Conservation (phyloP, 768 basidiomycete species). For the Lentinula sp. region DNA sequence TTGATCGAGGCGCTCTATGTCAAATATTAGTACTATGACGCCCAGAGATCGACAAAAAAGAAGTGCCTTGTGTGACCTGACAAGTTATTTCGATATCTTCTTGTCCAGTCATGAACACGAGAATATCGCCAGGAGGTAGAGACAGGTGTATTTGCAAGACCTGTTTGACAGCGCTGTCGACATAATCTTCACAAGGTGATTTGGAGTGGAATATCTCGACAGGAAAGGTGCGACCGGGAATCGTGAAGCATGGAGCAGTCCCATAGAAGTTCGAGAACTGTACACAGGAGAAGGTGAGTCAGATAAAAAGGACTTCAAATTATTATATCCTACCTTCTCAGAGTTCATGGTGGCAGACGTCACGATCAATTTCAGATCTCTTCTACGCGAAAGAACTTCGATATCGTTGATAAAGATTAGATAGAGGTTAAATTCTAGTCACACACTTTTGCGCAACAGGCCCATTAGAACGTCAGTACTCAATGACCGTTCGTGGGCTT, state of each 20-base stretch:
- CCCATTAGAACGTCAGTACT: slow-evolving; percentile 99
- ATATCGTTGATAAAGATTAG: slow-evolving; percentile 5
- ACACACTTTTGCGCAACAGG: slow-evolving; percentile 82
- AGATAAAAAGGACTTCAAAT: background rate
- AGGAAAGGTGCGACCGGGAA: slow-evolving; percentile 89
- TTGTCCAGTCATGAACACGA: slow-evolving; percentile 99
- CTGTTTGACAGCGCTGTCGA: slow-evolving; percentile 97
- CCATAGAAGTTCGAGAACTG: slow-evolving; percentile 96
- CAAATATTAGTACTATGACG: background rate
- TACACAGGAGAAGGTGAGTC: too few relatives aligned
- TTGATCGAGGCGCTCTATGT: slow-evolving; percentile 80
- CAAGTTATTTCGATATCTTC: slow-evolving; percentile 99
- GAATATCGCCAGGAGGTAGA: slow-evolving; percentile 86
- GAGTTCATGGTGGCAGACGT: slow-evolving; percentile 99
- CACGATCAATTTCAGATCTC: slow-evolving; percentile 94
- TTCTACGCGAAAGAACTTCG: slow-evolving; percentile 76
- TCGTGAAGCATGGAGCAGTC: slow-evolving; percentile 91
- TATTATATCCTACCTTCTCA: slow-evolving; percentile 66
- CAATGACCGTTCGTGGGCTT: slow-evolving; percentile 95
- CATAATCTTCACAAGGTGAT: slow-evolving; percentile 98
- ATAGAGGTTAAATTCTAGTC: background rate
- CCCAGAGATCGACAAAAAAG: too few relatives aligned
- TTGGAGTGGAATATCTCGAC: slow-evolving; percentile 96
- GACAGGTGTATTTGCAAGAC: slow-evolving; percentile 95
- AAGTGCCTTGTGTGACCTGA: slow-evolving; percentile 76